Percentiles rank a stretch among this genome's conserved stretches.
These are phyloP conservation scores for Spiromastix sp. DNA, from an alignment of 2,329 filamentous ascomycete genomes.

Conservation along the genomic window DNA sequence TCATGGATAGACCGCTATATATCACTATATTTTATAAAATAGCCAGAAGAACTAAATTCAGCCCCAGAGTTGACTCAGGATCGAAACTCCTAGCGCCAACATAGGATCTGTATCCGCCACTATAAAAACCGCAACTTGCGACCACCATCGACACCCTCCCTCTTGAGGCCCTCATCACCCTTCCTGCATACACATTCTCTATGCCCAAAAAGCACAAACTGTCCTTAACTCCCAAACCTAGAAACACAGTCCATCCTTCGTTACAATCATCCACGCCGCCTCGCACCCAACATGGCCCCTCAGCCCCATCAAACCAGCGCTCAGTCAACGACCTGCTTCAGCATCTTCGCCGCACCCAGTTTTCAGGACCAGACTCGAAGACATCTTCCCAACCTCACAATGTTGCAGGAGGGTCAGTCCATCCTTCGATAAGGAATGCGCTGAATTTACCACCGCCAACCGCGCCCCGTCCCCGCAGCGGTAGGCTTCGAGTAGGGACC, in stretches of 20 bases:
- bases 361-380: slow-evolving; percentile 15
- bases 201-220: slow-evolving; percentile 41
- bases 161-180: not conserved
- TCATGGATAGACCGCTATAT: slow-evolving; percentile 3
- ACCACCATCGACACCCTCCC: no score
- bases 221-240: slow-evolving; percentile 29
- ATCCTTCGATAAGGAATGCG: slow-evolving; percentile 34
- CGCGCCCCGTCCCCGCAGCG: slow-evolving; percentile 31
- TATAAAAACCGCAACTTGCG: no score
- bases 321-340: slow-evolving; percentile 40
- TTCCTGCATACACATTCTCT: slow-evolving; percentile 11
- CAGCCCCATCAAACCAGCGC: slow-evolving; percentile 16
- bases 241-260: slow-evolving; percentile 29
- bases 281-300: slow-evolving; percentile 10
- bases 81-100: no score
- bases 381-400: slow-evolving; percentile 11
- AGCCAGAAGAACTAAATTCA: no score
- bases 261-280: slow-evolving; percentile 18
- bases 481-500: slow-evolving; percentile 23
- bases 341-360: slow-evolving; percentile 35
- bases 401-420: slow-evolving; percentile 29
- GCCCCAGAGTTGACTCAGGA: no score
- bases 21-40: no score
- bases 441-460: slow-evolving; percentile 35
- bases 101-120: no score